Evolutionary conservation across 1,139 yeast genomes (phyloP).

Genomic region (Ogataea hybrid): DNA sequence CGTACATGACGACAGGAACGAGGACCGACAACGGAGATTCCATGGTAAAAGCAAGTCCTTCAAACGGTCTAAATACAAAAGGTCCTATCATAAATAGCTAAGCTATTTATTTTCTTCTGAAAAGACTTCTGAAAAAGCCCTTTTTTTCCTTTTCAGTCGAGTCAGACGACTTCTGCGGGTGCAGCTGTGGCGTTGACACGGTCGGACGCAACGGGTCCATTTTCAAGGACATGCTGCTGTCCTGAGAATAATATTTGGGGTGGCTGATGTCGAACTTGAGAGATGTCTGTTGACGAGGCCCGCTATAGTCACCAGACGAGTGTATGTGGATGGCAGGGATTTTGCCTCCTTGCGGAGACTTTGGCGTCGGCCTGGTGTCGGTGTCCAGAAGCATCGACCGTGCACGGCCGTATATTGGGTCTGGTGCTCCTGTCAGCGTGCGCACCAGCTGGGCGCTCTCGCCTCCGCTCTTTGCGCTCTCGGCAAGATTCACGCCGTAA

Average conservation of each 20-base stretch:
- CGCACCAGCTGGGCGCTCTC: constrained; percentile 33
- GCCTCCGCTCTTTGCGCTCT: constrained; percentile 31
- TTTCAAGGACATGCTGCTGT: background rate
- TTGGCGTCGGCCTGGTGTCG: constrained; percentile 3
- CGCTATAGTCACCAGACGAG: constrained; percentile 15
- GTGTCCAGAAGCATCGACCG: constrained; percentile 29
- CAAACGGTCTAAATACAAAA: constrained; percentile 1
- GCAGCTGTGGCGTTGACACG: constrained; percentile 11
- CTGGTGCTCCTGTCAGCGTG: constrained; percentile 35
- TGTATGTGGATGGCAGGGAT: constrained; percentile 19
- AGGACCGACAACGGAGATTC: background rate
- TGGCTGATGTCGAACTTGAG: constrained; percentile 21
- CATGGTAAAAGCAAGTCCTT: background rate
- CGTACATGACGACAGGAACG: background rate
- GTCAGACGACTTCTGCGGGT: constrained; percentile 1
- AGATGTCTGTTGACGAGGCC: constrained; percentile 19
- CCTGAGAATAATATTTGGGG: constrained; percentile 15
- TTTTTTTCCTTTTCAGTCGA: constrained; percentile 16
- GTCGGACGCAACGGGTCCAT: constrained; percentile 10
- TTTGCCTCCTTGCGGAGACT: constrained; percentile 7
- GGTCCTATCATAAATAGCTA: constrained; percentile 2
- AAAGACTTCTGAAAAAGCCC: constrained; percentile 22
- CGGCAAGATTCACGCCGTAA: constrained; percentile 33
- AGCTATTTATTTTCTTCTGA: constrained; percentile 14
- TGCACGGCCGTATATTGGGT: constrained; percentile 19